phyloP scores from a whole-genome alignment of 129 eudicot species.

The Helianthus annuus region HanXRQr2.0-SUNRISE NC_035448.2:114985537-114986036 shows the following conservation, averaged over 20 bases:
- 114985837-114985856: conserved; percentile 48
- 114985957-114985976: background rate
- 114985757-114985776: conserved; percentile 93
- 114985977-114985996: background rate
- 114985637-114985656: conserved; percentile 48
- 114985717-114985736: conserved; percentile 60
- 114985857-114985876: conserved; percentile 79
- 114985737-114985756: conserved; percentile 83
- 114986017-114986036: conserved; percentile 76
- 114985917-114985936: conserved; percentile 95
- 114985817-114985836: background rate
- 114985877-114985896: conserved; percentile 69
- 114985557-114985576: conserved; percentile 77
- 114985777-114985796: conserved; percentile 70
- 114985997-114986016: background rate
- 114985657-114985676: conserved; percentile 43
- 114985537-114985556: conserved; percentile 62
- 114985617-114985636: conserved; percentile 68
- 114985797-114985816: background rate
- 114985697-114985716: conserved; percentile 63
- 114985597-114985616: conserved; percentile 49
- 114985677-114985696: conserved; percentile 58
- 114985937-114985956: conserved; percentile 63
- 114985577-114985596: conserved; percentile 57
- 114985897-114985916: conserved; percentile 77